phyloP scores from a whole-genome alignment of 768 basidiomycete genomes.

The Dioszegia aurantiaca region DNA sequence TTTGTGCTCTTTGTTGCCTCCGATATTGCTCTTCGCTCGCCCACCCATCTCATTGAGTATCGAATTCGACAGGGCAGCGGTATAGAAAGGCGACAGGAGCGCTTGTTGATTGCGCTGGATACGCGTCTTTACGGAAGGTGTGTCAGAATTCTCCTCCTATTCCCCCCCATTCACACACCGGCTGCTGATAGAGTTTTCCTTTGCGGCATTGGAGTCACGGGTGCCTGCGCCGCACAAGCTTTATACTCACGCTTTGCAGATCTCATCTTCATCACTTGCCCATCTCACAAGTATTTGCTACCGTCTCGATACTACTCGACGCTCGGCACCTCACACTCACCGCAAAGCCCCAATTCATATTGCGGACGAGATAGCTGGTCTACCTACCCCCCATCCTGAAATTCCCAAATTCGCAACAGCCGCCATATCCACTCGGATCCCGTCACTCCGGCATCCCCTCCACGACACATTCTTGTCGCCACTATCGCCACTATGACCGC shows the following conservation, averaged over 20 bases:
- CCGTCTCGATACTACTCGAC: no score
- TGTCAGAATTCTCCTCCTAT: not conserved
- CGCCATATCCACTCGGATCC: not conserved
- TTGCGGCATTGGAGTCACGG: no score
- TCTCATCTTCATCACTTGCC: not conserved
- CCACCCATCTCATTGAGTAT: not conserved
- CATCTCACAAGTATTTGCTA: not conserved
- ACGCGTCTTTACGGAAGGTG: not conserved
- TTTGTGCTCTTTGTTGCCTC: not conserved
- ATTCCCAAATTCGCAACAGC: not conserved
- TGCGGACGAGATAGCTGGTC: not conserved
- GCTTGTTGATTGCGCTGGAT: not conserved
- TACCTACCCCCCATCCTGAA: not conserved
- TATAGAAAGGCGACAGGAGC: not conserved
- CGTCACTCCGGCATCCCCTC: no score
- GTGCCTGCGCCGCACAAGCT: not conserved
- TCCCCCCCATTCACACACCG: constrained; percentile 1
- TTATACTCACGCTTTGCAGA: not conserved
- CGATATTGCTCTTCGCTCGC: constrained; percentile 1
- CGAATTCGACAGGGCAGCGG: not conserved
- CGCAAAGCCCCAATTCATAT: no score
- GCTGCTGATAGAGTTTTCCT: not conserved
- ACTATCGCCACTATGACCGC: not conserved
- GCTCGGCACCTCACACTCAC: no score
- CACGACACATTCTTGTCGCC: no score